Percentiles rank a stretch among this genome's conserved stretches.
Conservation (phyloP, 805 yeast genomes). For the Starmerella floricola region DNA sequence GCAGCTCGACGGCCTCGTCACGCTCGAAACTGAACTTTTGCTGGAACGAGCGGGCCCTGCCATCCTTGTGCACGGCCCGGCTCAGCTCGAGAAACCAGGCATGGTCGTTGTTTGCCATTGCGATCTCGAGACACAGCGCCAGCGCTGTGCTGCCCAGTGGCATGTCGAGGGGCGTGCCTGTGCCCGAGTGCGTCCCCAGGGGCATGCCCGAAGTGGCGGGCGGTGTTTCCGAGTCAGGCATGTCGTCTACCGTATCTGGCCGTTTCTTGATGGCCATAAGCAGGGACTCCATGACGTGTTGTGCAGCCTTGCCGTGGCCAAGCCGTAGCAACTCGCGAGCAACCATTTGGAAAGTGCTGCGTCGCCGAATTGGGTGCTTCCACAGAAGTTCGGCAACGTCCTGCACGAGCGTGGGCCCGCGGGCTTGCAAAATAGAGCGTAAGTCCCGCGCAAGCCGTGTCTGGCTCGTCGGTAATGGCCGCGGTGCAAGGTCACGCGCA, state of each 20-base stretch:
- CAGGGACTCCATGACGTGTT: conserved; percentile 23
- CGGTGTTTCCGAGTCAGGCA: too few relatives aligned
- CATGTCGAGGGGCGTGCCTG: neutral
- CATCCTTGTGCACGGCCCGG: neutral
- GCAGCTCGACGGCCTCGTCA: neutral
- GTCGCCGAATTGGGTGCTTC: conserved; percentile 21
- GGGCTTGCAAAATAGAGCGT: conserved; percentile 1
- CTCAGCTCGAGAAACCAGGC: conserved; percentile 11
- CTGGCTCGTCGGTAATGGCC: conserved; percentile 7
- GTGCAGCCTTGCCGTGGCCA: conserved; percentile 22
- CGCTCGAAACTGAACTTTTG: conserved; percentile 7
- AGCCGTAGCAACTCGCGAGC: conserved; percentile 21
- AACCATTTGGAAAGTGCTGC: conserved; percentile 21
- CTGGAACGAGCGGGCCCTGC: conserved; percentile 8
- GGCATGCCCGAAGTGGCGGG: too few relatives aligned
- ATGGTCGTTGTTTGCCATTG: conserved; percentile 7
- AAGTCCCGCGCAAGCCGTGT: conserved; percentile 3
- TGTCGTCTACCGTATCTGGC: neutral
- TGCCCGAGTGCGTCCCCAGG: too few relatives aligned
- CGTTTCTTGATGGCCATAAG: conserved; percentile 12
- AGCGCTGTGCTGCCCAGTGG: conserved; percentile 2
- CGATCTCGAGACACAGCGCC: conserved; percentile 13
- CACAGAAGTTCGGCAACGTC: conserved; percentile 21
- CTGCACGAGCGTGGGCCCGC: neutral
- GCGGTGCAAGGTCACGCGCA: conserved; percentile 15